Conservation (phyloP, 257 asterid species). For the Handroanthus guayacan region DNA sequence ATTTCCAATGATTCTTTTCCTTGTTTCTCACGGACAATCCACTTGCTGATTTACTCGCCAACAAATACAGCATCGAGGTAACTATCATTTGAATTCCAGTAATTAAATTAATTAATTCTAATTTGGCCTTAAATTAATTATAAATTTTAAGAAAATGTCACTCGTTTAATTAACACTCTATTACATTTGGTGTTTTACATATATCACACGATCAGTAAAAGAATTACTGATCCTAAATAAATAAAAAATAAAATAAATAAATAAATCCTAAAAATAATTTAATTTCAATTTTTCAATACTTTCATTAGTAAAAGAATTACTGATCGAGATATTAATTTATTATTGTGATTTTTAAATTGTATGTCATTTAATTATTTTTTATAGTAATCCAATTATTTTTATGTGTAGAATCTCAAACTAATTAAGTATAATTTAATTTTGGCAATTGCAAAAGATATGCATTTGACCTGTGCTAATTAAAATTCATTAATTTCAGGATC, state of each 20-base stretch:
- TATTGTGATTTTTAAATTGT: background rate
- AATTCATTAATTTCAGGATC: constrained; percentile 44
- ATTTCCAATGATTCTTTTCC: background rate
- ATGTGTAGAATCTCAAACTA: background rate
- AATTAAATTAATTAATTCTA: background rate
- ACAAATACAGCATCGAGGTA: constrained; percentile 67
- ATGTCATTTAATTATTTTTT: background rate
- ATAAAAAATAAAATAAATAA: background rate
- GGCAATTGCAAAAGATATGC: background rate
- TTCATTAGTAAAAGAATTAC: background rate
- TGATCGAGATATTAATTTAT: background rate
- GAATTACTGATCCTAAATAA: no score
- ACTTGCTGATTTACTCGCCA: constrained; percentile 30
- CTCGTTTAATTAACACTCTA: no score
- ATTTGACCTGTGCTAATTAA: background rate
- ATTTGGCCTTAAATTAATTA: no score
- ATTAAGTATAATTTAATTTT: background rate
- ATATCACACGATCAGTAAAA: no score
- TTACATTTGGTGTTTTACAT: no score
- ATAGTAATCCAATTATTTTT: background rate
- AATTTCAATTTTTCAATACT: background rate
- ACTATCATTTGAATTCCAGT: background rate
- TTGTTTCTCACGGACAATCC: constrained; percentile 32
- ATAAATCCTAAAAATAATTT: no score
- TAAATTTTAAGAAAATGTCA: no score